These are phyloP conservation scores for Paraphoma sp. DNA, from an alignment of 2,329 filamentous ascomycete genomes.

Conservation along the genomic window DNA sequence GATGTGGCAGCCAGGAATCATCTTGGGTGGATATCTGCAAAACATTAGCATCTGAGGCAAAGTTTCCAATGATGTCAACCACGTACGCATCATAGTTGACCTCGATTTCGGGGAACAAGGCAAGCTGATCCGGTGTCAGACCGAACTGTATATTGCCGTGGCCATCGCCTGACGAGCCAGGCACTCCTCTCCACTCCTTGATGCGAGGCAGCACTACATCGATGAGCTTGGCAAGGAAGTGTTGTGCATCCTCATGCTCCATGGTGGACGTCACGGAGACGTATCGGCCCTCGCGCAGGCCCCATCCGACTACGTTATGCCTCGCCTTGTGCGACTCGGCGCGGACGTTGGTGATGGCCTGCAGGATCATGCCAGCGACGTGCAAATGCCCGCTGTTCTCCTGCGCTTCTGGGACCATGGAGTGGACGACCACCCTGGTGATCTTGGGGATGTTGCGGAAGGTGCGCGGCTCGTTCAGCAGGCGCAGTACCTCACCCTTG, in stretches of 20 bases:
- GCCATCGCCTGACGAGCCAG: slow-evolving; percentile 79
- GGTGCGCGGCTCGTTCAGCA: slow-evolving; percentile 71
- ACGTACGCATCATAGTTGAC: slow-evolving; percentile 90
- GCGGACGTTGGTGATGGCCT: slow-evolving; percentile 82
- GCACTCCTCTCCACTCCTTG: slow-evolving; percentile 92
- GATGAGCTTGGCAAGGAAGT: slow-evolving; percentile 89
- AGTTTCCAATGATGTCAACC: neutral
- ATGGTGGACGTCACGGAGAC: slow-evolving; percentile 80
- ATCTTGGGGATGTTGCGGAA: slow-evolving; percentile 88
- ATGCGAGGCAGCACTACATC: slow-evolving; percentile 92
- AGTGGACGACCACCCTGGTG: slow-evolving; percentile 80
- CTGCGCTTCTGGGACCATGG: slow-evolving; percentile 71
- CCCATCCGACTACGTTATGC: slow-evolving; percentile 76
- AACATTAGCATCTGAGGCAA: slow-evolving; percentile 8
- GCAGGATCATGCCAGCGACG: slow-evolving; percentile 81
- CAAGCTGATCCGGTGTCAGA: slow-evolving; percentile 75
- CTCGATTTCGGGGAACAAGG: slow-evolving; percentile 91
- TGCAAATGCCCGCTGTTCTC: slow-evolving; percentile 78
- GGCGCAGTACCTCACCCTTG: slow-evolving; percentile 69
- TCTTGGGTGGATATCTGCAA: slow-evolving; percentile 67
- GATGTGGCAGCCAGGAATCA: slow-evolving; percentile 87
- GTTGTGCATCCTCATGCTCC: slow-evolving; percentile 79
- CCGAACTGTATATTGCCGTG: slow-evolving; percentile 89
- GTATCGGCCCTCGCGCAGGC: slow-evolving; percentile 72
- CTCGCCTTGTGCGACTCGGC: slow-evolving; percentile 73